phyloP scores from a whole-genome alignment of 2,329 filamentous ascomycete species.

The Graphiopsis chlorocephala region DNA sequence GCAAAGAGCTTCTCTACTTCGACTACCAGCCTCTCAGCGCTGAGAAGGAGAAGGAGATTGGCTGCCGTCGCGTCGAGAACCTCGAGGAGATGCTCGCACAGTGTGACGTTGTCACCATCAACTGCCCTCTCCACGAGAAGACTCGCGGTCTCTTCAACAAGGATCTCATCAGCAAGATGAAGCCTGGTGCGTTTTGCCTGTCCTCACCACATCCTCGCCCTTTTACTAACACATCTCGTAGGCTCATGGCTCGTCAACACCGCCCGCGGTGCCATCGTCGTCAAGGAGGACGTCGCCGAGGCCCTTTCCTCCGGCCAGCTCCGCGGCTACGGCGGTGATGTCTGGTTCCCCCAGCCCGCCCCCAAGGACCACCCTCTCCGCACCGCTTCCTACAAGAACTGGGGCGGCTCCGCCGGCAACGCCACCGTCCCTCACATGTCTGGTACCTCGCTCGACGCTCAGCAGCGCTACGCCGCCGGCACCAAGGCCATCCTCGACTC shows the following conservation, averaged over 20 bases:
- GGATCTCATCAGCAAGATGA: constrained; percentile 98
- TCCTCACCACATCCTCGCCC: background rate
- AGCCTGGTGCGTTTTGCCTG: constrained; percentile 66
- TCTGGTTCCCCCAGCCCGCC: constrained; percentile 98
- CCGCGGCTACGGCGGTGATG: constrained; percentile 81
- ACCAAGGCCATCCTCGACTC: constrained; percentile 86
- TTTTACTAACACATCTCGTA: constrained; percentile 35
- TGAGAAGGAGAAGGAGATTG: constrained; percentile 92
- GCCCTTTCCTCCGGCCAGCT: constrained; percentile 90
- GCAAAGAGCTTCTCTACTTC: constrained; percentile 99
- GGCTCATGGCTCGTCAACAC: constrained; percentile 98
- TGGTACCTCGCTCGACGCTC: constrained; percentile 95
- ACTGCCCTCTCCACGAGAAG: constrained; percentile 99
- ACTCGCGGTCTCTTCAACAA: constrained; percentile 97
- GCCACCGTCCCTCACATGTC: constrained; percentile 99
- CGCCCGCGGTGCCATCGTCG: constrained; percentile 95
- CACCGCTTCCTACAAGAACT: constrained; percentile 80
- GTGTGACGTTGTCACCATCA: constrained; percentile 98
- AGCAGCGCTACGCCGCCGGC: constrained; percentile 62
- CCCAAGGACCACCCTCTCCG: constrained; percentile 90
- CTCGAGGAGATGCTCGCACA: constrained; percentile 92
- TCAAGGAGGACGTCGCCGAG: constrained; percentile 97
- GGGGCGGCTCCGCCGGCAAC: constrained; percentile 77
- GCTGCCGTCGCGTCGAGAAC: constrained; percentile 79
- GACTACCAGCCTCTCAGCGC: constrained; percentile 93